These are phyloP conservation scores for Agaricus blazei DNA, from an alignment of 768 basidiomycete genomes.

Conservation along the genomic window DNA sequence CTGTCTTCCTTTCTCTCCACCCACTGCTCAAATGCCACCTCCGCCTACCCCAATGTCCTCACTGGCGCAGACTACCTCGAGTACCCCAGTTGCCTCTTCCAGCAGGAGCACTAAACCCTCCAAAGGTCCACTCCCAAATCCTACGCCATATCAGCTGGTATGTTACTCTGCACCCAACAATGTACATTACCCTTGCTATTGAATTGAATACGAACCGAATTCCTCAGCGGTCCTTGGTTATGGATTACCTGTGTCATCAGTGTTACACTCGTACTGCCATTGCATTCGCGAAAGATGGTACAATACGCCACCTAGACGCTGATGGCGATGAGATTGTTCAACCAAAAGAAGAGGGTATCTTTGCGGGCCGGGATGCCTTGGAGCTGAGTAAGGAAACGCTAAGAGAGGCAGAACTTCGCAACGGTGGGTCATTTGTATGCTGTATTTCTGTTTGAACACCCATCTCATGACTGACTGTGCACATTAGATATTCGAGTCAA, in stretches of 20 bases:
- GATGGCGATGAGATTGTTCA: slow-evolving; percentile 63
- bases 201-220: not conserved
- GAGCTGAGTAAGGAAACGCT: slow-evolving; percentile 24
- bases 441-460: not conserved
- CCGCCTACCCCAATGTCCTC: not conserved
- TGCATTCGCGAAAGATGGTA: slow-evolving; percentile 61
- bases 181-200: not conserved
- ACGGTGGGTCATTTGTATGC: not conserved
- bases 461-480: not conserved
- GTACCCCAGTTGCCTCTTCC: not conserved
- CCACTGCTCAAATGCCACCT: slow-evolving; percentile 2
- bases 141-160: slow-evolving; percentile 43
- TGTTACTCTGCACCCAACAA: slow-evolving; percentile 1
- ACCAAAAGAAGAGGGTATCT: slow-evolving; percentile 16
- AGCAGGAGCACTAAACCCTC: slow-evolving; percentile 2
- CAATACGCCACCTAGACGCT: slow-evolving; percentile 56
- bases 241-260: slow-evolving; percentile 74
- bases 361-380: slow-evolving; percentile 18
- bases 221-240: slow-evolving; percentile 56
- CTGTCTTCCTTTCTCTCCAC: not conserved
- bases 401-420: slow-evolving; percentile 5
- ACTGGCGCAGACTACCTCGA: not conserved
- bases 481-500: slow-evolving; percentile 58
- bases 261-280: slow-evolving; percentile 69
- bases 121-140: slow-evolving; percentile 20